phyloP scores from a whole-genome alignment of 768 basidiomycete genomes.

The Dacryopinax primogenitus region DNA sequence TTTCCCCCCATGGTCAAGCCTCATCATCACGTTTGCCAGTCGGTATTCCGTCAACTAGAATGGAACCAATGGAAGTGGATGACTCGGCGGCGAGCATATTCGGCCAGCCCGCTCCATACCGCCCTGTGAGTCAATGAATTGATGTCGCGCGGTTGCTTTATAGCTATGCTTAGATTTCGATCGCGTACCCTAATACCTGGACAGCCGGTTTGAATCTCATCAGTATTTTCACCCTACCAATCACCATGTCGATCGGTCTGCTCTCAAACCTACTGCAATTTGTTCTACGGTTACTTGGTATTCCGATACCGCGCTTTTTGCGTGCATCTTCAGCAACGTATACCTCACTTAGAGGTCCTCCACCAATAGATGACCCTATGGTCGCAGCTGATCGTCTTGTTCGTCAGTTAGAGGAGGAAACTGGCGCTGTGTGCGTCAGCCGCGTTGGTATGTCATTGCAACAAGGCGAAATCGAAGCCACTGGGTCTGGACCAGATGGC shows the following conservation, averaged over 20 bases:
- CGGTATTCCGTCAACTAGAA: slow-evolving; percentile 9
- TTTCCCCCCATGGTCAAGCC: background rate
- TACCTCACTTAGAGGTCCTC: slow-evolving; percentile 25
- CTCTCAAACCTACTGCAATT: slow-evolving; percentile 50
- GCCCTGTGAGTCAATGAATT: slow-evolving; percentile 11
- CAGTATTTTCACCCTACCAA: slow-evolving; percentile 29
- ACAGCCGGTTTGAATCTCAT: slow-evolving; percentile 30
- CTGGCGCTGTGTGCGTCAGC: slow-evolving; percentile 54
- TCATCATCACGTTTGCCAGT: slow-evolving; percentile 11
- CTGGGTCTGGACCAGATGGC: background rate
- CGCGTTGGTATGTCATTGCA: slow-evolving; percentile 17
- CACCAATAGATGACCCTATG: slow-evolving; percentile 27
- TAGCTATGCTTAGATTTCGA: slow-evolving; percentile 4
- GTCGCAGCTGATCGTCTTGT: slow-evolving; percentile 64
- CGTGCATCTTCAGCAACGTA: slow-evolving; percentile 33
- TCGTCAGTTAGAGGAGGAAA: slow-evolving; percentile 69
- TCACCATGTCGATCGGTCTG: slow-evolving; percentile 49
- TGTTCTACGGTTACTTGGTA: slow-evolving; percentile 50
- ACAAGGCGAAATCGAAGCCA: background rate
- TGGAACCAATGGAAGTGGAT: slow-evolving; percentile 32
- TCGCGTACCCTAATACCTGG: slow-evolving; percentile 14
- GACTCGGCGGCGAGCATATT: slow-evolving; percentile 34
- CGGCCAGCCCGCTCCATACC: slow-evolving; percentile 14
- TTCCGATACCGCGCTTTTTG: slow-evolving; percentile 47
- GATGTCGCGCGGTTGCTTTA: no score